These are phyloP conservation scores for Polytrichum formosum DNA, from an alignment of 225 moss, liverwort and hornwort genomes.

Conservation along the genomic window DNA sequence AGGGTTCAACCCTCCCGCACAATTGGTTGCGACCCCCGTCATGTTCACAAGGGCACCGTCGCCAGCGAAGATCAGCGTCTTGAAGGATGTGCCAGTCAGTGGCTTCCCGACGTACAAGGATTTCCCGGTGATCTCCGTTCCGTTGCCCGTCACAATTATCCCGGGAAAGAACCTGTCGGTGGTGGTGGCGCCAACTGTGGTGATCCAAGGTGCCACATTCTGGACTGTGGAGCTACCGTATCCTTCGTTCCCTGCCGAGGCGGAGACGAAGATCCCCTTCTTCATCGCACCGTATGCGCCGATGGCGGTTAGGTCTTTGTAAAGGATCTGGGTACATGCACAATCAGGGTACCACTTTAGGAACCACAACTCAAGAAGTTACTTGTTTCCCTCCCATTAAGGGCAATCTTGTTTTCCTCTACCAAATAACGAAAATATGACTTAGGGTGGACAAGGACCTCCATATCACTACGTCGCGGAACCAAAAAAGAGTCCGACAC, in stretches of 20 bases:
- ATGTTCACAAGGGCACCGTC: constrained; percentile 8
- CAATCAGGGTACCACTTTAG: too few species aligned
- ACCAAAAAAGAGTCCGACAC: too few species aligned
- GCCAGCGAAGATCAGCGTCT: constrained; percentile 33
- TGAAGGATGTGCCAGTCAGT: constrained; percentile 8
- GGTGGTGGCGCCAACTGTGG: constrained; percentile 42
- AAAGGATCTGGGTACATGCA: neutral
- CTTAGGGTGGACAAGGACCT: too few species aligned
- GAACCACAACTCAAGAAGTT: too few species aligned
- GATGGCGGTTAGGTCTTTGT: constrained; percentile 22
- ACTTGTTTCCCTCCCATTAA: too few species aligned
- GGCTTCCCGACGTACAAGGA: constrained; percentile 38
- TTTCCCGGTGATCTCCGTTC: constrained; percentile 21
- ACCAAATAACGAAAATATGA: too few species aligned
- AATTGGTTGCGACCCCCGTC: constrained; percentile 23
- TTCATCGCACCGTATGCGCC: constrained; percentile 35
- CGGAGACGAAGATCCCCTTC: constrained; percentile 31
- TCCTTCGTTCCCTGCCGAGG: constrained; percentile 34
- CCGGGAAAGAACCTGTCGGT: constrained; percentile 20
- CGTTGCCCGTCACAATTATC: constrained; percentile 38
- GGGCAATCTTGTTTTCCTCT: too few species aligned
- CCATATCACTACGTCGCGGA: too few species aligned
- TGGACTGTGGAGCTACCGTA: neutral
- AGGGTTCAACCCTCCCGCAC: constrained; percentile 18
- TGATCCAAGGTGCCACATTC: constrained; percentile 50